These are phyloP conservation scores for Rhizopus arrhizus DNA, from an alignment of 371 early-diverging fungal genomes.

Conservation along the genomic window DNA sequence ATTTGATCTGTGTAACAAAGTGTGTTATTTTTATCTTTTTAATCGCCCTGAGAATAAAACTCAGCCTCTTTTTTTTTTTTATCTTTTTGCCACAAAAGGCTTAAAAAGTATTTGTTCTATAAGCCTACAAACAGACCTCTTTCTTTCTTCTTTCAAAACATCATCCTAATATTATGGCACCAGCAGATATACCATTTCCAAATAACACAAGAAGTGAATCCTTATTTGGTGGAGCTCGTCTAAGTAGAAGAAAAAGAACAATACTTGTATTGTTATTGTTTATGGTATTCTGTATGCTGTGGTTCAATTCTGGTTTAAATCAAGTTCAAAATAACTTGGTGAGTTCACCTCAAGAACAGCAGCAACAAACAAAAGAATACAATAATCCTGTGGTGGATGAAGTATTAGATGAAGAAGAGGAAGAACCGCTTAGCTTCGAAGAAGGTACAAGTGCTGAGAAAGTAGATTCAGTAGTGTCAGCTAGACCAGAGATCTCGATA, in stretches of 20 bases:
- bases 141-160: background rate
- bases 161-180: background rate
- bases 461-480: too few species aligned
- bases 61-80: too few species aligned
- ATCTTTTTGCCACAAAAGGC: too few species aligned
- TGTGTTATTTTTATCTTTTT: too few species aligned
- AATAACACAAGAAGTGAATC: conserved; percentile 17
- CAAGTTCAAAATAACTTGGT: background rate
- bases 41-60: too few species aligned
- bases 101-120: too few species aligned
- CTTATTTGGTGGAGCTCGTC: conserved; percentile 17
- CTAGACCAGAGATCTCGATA: background rate
- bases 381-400: background rate
- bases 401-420: conserved; percentile 2
- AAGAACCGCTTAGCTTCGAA: background rate
- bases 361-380: background rate
- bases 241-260: conserved; percentile 22
- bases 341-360: conserved; percentile 1
- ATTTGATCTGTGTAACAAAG: too few species aligned
- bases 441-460: background rate
- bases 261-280: conserved; percentile 22
- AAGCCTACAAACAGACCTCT: background rate
- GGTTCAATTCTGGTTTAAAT: conserved; percentile 28
- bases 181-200: conserved; percentile 28
- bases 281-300: conserved; percentile 18